Base-by-base conservation (phyloP, 176 grass and related monocot species). In the Musa schizocarpa region DNA sequence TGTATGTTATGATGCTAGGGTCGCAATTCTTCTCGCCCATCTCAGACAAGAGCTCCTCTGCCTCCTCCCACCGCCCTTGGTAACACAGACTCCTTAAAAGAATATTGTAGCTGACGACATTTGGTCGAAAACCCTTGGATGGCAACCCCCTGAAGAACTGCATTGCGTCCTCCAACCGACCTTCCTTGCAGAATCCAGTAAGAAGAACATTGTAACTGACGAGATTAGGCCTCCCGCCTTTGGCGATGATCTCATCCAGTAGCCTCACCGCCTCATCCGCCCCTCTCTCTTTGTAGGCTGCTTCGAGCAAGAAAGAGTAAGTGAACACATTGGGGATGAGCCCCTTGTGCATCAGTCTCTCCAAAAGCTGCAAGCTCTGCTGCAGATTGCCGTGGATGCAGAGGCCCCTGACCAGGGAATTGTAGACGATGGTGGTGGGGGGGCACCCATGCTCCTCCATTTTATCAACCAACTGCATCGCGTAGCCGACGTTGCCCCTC, bases 101-200 rank as follows among this genome's bases (percentile, higher is more conserved):
- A 50, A 75, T 76, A 19, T 82, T 82, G 17, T 82, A 76, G 80
- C 53, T 82, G 19, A 82, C 73, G 17, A 82, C 80, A 21, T 76
- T 82, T 11, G 80, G 80, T 12, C 19, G 68, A 51, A 76, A 76
- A 3, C 80, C 80, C 14, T 76, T 75, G 1, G 19, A 75, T 13
- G 80, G 80, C 24, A 82, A 19, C 12, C 34, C 11, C 52, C 73
- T 24, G 53, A 82, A 82, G 13, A 82, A 50, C 9, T 14, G 26
- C 3, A 76, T 52, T 9, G 80, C 80, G 19, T 70, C 80, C 25
- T 76, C 73, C 63, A 82, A 50, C 64, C 80, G 54, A 61, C 80
- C 73, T 64, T 82, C 80, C 73, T 82, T 82, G 80, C 72, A 82
- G 16, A 57, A 76, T 19, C 80, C 80, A 57, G 80, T 76, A 53